Evolutionary conservation across 495 filamentous ascomycete species (phyloP).

Genomic region (Neurospora discreta): DNA sequence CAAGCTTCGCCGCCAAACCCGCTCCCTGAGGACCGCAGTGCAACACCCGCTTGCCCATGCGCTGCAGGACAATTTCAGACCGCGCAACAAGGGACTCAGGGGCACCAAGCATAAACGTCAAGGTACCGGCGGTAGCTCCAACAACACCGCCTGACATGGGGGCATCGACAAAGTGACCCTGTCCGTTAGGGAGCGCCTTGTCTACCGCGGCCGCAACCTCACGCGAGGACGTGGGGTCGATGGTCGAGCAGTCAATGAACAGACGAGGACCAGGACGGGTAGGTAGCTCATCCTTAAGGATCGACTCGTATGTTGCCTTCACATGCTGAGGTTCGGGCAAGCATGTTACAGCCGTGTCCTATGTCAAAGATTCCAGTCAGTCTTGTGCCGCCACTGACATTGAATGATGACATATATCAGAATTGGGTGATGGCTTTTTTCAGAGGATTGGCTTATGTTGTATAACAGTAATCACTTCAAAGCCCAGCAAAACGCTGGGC

Average conservation of each 20-base stretch:
- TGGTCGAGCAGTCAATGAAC: constrained; percentile 79
- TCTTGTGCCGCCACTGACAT: neutral
- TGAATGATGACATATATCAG: neutral
- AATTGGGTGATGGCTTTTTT: constrained; percentile 4
- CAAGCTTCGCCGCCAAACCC: constrained; percentile 75
- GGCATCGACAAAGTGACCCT: constrained; percentile 60
- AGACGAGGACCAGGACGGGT: constrained; percentile 36
- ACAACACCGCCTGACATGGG: constrained; percentile 82
- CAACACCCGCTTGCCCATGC: constrained; percentile 74
- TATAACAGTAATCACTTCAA: constrained; percentile 37
- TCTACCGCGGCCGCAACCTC: constrained; percentile 53
- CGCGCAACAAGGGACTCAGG: constrained; percentile 46
- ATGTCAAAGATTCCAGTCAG: neutral
- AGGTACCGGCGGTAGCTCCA: constrained; percentile 61
- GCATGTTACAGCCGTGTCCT: constrained; percentile 72
- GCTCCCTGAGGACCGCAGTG: constrained; percentile 73
- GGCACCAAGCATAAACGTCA: constrained; percentile 82
- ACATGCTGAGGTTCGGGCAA: constrained; percentile 75
- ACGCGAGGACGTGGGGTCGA: constrained; percentile 67
- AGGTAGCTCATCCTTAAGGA: constrained; percentile 42
- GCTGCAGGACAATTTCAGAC: constrained; percentile 49
- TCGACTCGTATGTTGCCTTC: constrained; percentile 54
- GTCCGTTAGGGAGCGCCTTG: constrained; percentile 33
- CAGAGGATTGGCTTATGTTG: constrained; percentile 26
- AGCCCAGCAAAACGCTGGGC: constrained; percentile 26